These are phyloP conservation scores for Dimocarpus longan DNA, from an alignment of 345 rosid genomes.

Conservation along the genomic window DNA sequence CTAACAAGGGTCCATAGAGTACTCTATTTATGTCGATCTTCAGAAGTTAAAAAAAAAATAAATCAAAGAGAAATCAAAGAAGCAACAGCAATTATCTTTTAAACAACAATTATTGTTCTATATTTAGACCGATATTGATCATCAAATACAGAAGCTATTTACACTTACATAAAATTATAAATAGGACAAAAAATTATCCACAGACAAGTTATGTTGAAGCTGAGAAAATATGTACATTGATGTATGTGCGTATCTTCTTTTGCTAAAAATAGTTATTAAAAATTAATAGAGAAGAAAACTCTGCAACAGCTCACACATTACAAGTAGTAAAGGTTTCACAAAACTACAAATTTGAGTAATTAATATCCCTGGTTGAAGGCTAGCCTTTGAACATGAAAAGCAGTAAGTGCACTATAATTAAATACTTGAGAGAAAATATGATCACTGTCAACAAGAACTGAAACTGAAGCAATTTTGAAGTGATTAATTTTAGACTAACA, in stretches of 20 bases:
- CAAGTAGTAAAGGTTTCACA: background rate
- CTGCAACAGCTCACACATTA: background rate
- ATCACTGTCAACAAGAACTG: slow-evolving; percentile 14
- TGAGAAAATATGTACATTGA: background rate
- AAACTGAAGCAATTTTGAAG: background rate
- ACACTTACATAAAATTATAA: background rate
- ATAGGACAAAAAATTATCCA: background rate
- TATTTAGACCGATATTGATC: too few species aligned
- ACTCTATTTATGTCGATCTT: background rate
- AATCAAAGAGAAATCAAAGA: background rate
- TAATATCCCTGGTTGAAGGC: background rate
- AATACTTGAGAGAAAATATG: background rate
- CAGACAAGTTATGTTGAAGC: background rate
- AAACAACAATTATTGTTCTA: background rate
- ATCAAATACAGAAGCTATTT: background rate
- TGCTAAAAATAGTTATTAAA: background rate
- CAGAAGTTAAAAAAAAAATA: background rate
- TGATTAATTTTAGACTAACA: background rate
- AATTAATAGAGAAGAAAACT: background rate
- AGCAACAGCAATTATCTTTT: background rate
- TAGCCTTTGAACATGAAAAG: background rate
- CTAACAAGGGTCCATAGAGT: background rate
- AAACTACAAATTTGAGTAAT: background rate
- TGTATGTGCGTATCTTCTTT: background rate
- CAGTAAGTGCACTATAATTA: background rate